These are phyloP conservation scores for Colletotrichum sublineola DNA, from an alignment of 2,329 filamentous ascomycete genomes.

Conservation along the genomic window DNA sequence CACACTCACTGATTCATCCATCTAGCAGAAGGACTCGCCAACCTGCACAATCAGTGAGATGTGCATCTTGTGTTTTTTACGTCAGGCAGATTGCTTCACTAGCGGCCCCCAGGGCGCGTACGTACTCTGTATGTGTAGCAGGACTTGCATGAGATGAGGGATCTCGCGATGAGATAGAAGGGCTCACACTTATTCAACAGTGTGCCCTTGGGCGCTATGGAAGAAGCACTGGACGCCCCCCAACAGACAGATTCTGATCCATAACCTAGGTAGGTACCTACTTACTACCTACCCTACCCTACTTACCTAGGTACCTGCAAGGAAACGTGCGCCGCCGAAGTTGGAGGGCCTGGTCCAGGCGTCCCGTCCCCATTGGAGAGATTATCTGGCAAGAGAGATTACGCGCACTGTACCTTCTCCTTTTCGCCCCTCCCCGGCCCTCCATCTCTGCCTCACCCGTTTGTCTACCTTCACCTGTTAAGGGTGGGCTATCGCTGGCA, in stretches of 20 bases:
- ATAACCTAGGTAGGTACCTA: background rate
- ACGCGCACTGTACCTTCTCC: conserved; percentile 36
- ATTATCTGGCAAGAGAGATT: conserved; percentile 35
- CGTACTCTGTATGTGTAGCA: background rate
- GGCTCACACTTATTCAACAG: background rate
- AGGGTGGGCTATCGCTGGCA: conserved; percentile 9
- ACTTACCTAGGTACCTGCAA: conserved; percentile 2
- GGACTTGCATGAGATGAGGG: background rate
- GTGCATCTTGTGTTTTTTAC: conserved; percentile 1
- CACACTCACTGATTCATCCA: conserved; percentile 21
- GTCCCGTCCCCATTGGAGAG: conserved; percentile 39
- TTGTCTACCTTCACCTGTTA: conserved; percentile 17
- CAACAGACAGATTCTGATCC: conserved; percentile 8
- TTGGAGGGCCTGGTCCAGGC: conserved; percentile 36
- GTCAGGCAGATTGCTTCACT: background rate
- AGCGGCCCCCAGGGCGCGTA: too few species aligned
- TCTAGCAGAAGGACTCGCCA: conserved; percentile 19
- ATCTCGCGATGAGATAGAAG: background rate
- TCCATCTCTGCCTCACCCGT: conserved; percentile 7
- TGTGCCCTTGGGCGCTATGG: conserved; percentile 1
- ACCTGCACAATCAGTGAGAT: background rate
- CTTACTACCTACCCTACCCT: too few species aligned
- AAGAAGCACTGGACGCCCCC: background rate
- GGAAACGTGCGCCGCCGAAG: conserved; percentile 31
- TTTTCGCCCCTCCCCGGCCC: conserved; percentile 17